Evolutionary conservation across 202 grass and related monocot genomes (phyloP).

Genomic region (Hordeum pubiflorum): DNA sequence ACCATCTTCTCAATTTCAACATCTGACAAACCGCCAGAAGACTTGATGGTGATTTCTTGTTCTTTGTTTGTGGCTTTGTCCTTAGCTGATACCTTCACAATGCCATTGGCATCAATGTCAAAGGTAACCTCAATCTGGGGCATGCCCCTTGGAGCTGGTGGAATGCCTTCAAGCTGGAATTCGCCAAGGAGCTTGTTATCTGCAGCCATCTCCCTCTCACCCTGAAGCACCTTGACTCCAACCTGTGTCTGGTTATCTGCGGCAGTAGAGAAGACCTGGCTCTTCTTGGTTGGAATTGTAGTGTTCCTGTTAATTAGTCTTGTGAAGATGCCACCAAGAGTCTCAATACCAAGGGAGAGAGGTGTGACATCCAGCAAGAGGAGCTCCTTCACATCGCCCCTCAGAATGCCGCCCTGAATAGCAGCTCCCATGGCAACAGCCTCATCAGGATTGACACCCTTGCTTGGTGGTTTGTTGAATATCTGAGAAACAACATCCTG

Average conservation of each 20-base stretch:
- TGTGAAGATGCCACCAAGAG: constrained; percentile 96
- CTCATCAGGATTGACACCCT: constrained; percentile 94
- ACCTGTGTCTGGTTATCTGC: constrained; percentile 95
- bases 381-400: constrained; percentile 94
- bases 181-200: constrained; percentile 94
- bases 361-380: constrained; percentile 92
- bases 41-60: constrained; percentile 91
- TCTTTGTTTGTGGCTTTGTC: constrained; percentile 77
- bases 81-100: constrained; percentile 84
- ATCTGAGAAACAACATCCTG: constrained; percentile 84
- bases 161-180: constrained; percentile 83
- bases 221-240: constrained; percentile 84
- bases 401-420: constrained; percentile 86
- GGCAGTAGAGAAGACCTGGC: constrained; percentile 86
- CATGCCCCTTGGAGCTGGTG: constrained; percentile 84
- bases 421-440: constrained; percentile 95
- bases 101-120: constrained; percentile 93
- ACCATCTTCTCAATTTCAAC: constrained; percentile 89
- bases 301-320: constrained; percentile 90
- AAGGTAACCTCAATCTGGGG: constrained; percentile 94
- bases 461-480: constrained; percentile 82
- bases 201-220: constrained; percentile 91
- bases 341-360: constrained; percentile 90
- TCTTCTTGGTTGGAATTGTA: constrained; percentile 95
- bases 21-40: constrained; percentile 81